Evolutionary conservation across 83 land plant species (phyloP), one percentile per base, ranked within the genome.

Genomic region (Thuja plicata): DNA sequence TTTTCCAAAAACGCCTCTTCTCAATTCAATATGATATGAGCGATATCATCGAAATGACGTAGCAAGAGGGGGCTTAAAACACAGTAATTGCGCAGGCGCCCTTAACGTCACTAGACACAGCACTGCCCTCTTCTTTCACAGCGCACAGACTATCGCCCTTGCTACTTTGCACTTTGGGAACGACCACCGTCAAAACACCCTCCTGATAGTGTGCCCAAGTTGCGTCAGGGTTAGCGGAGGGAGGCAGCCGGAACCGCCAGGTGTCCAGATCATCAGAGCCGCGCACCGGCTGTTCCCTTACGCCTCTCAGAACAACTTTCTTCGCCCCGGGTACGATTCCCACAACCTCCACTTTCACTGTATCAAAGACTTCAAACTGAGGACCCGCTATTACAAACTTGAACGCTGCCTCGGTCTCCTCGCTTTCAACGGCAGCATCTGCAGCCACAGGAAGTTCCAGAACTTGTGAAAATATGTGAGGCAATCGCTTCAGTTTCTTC

Each of bases 401-500:
- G 62, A 85, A 85, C 15, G 86, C 60, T 16, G 27, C 15, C 19
- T 85, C 86, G 0, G 86, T 48, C 60, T 85, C 86, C 19, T 54
- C 60, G 17, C 60, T 48, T 24, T 85, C 52, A 0, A 85, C 62
- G 38, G 86, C 21, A 34, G 50, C 46, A 32, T 85, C 86, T 15
- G 17, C 46, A 3, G 86, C 9, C 34, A 52, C 35, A 8, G 86
- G 86, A 8, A 84, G 86, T 32, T 84, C 86, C 86, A 84, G 37
- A 3, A 84, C 30, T 55, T 84, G 86, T 32, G 86, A 84, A 52
- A 84, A 84, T 84, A 84, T 84, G n/a, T 84, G 86, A 9, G 86
- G 86, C 86, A 85, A 32, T 32, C 86, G 86, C 86, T 85, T 85
- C 38, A 85, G 38, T 52, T 85, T 85, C 62, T 85, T 85, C 71